Evolutionary conservation across 306 rosid genomes (phyloP).

Genomic region (Dryas drummondii): DNA sequence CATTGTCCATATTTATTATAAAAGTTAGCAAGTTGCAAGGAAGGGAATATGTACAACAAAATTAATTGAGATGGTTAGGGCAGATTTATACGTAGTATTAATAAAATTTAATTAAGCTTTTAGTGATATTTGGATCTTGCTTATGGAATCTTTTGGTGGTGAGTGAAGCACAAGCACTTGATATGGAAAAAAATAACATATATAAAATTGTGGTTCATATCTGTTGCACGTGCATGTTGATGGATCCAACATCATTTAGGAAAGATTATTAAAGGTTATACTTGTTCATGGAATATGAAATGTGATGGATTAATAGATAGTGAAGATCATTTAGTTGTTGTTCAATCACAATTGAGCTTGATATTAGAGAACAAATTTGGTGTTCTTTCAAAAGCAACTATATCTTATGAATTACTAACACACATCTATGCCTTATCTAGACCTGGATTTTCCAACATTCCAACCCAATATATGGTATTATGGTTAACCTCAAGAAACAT

Average conservation of each 20-base stretch:
- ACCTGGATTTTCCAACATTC: no score
- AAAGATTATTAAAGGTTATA: no score
- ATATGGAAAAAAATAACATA: neutral
- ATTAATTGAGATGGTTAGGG: neutral
- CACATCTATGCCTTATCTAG: no score
- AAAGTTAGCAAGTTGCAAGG: slow-evolving; percentile 22
- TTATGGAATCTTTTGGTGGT: slow-evolving; percentile 14
- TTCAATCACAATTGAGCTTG: no score
- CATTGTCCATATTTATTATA: neutral
- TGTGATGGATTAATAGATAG: no score
- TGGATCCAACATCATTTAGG: neutral
- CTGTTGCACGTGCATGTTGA: slow-evolving; percentile 16
- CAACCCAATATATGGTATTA: neutral
- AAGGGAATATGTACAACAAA: neutral
- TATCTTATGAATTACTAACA: no score
- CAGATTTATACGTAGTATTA: neutral
- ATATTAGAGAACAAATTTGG: no score
- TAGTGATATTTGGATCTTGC: neutral
- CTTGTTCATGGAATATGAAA: no score
- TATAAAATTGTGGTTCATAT: neutral
- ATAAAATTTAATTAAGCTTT: neutral
- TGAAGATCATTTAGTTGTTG: no score
- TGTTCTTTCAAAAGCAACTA: no score
- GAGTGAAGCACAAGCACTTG: slow-evolving; percentile 7
- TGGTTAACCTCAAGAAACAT: neutral